Percentiles rank a stretch among this genome's conserved stretches.
Conservation (phyloP, 2,329 filamentous ascomycete genomes). For the Aureobasidium sp. region DNA sequence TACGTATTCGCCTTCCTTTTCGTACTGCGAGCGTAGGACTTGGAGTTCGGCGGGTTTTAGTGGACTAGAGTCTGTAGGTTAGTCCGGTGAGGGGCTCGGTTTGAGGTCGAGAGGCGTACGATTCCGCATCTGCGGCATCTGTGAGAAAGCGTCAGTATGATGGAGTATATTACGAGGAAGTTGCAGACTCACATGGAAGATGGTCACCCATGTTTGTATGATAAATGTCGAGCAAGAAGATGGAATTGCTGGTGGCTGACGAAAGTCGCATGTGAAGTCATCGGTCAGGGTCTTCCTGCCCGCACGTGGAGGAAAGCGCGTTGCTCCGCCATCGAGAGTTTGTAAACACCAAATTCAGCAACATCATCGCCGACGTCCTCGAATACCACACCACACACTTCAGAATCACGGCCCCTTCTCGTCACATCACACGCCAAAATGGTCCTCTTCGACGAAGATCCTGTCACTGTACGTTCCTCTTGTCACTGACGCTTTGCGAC, state of each 20-base stretch:
- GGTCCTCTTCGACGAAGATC: conserved; percentile 94
- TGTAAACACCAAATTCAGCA: background rate
- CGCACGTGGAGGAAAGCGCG: conserved; percentile 2
- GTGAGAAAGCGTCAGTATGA: conserved; percentile 26
- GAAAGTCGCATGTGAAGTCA: conserved; percentile 10
- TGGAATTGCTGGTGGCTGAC: background rate
- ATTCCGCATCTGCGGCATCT: conserved; percentile 98
- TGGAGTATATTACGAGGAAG: background rate
- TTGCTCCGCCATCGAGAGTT: background rate
- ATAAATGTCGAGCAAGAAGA: background rate
- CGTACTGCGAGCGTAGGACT: conserved; percentile 87
- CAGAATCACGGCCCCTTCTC: background rate
- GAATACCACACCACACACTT: background rate
- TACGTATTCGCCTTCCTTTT: conserved; percentile 95
- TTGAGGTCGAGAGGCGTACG: conserved; percentile 44
- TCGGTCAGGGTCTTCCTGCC: background rate
- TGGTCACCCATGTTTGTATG: conserved; percentile 35
- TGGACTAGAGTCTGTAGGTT: conserved; percentile 49
- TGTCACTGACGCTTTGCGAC: conserved; percentile 2
- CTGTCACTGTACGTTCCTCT: conserved; percentile 59
- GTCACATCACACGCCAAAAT: conserved; percentile 29
- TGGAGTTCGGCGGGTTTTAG: conserved; percentile 87
- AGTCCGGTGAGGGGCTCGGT: background rate
- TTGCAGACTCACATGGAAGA: conserved; percentile 41
- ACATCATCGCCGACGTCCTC: background rate